A percentile compares a stretch with the other conserved stretches of the same genome.
Evolutionary conservation across 2,329 filamentous ascomycete genomes (phyloP).

Genomic region (Hypoxylon sp.): DNA sequence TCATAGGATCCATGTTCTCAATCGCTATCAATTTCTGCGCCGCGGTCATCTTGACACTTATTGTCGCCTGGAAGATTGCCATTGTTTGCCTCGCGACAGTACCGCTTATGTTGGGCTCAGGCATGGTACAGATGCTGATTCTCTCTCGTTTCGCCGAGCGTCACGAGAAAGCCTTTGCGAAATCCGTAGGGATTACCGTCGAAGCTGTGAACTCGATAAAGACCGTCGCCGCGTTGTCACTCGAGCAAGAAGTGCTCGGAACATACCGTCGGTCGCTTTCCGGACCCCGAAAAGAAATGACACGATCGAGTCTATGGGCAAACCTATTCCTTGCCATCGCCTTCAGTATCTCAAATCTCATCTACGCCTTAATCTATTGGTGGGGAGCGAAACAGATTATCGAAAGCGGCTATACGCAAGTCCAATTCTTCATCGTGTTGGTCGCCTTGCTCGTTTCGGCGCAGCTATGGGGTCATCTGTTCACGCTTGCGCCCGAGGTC

Average conservation of each 20-base stretch:
- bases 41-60: constrained; percentile 73
- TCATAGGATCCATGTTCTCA: constrained; percentile 74
- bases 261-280: constrained; percentile 62
- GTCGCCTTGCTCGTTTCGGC: constrained; percentile 76
- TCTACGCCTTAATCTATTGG: constrained; percentile 82
- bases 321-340: constrained; percentile 69
- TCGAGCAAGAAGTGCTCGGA: constrained; percentile 60
- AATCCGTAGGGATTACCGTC: constrained; percentile 70
- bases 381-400: constrained; percentile 78
- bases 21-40: constrained; percentile 73
- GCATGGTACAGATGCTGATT: constrained; percentile 72
- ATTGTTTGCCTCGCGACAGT: constrained; percentile 75
- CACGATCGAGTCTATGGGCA: constrained; percentile 57
- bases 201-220: constrained; percentile 73
- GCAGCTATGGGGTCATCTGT: constrained; percentile 77
- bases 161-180: constrained; percentile 70
- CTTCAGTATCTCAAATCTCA: constrained; percentile 69
- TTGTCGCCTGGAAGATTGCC: constrained; percentile 79
- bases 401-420: constrained; percentile 67
- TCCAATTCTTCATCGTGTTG: constrained; percentile 79
- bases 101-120: constrained; percentile 73
- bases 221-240: constrained; percentile 66
- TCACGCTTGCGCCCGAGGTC: constrained; percentile 78
- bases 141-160: constrained; percentile 69
- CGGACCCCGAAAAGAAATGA: constrained; percentile 63